phyloP scores from a whole-genome alignment of 768 basidiomycete genomes.

The Kwoniella heveanensis region DNA sequence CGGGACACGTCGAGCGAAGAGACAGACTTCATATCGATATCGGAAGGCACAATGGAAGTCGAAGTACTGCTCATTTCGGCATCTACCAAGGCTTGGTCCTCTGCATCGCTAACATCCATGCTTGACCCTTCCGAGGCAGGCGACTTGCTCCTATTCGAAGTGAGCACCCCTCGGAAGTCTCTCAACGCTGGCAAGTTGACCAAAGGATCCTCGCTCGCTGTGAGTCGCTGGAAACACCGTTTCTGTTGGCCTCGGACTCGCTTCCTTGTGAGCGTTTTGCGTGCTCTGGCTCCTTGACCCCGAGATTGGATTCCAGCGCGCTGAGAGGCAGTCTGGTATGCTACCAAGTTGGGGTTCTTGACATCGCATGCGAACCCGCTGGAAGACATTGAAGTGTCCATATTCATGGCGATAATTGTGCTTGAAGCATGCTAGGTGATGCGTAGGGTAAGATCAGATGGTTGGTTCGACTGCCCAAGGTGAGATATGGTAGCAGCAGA shows the following conservation, averaged over 20 bases:
- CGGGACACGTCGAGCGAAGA: background rate
- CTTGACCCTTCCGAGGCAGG: background rate
- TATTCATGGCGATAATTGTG: constrained; percentile 18
- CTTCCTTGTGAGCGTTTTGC: constrained; percentile 2
- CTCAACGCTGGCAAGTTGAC: constrained; percentile 14
- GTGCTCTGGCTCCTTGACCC: background rate
- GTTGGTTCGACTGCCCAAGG: no score
- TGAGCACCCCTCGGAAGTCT: background rate
- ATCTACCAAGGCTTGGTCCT: constrained; percentile 11
- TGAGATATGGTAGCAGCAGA: no score
- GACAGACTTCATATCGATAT: constrained; percentile 20
- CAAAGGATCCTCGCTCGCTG: constrained; percentile 23
- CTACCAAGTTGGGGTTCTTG: constrained; percentile 7
- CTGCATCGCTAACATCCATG: constrained; percentile 17
- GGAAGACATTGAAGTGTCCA: background rate
- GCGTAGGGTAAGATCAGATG: background rate
- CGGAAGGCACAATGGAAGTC: background rate
- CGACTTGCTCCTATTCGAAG: background rate
- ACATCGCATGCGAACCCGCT: background rate
- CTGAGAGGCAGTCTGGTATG: background rate
- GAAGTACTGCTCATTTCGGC: constrained; percentile 12
- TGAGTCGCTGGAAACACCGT: constrained; percentile 20
- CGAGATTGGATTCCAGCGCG: constrained; percentile 1
- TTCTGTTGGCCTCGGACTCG: constrained; percentile 18
- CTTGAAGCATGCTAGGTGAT: constrained; percentile 18